Percentiles rank a stretch among this genome's conserved stretches.
phyloP scores from a whole-genome alignment of 768 basidiomycete genomes.

The Boletus edulis region DNA sequence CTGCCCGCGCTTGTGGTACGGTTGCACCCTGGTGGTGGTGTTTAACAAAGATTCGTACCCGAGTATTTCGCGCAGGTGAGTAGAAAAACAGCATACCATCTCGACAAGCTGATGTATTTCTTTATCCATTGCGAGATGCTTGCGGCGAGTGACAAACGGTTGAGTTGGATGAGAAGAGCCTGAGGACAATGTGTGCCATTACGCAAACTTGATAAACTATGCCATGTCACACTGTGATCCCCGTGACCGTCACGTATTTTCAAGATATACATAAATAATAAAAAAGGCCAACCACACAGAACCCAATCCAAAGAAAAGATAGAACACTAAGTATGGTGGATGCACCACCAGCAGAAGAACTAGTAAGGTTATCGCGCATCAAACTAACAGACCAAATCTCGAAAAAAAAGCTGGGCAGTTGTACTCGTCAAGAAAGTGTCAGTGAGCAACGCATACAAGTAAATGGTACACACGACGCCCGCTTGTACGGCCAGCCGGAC shows the following conservation, averaged over 20 bases:
- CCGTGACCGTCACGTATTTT: conserved; percentile 8
- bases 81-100: conserved; percentile 39
- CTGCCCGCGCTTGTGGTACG: conserved; percentile 75
- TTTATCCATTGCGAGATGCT: conserved; percentile 41
- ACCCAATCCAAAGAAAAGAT: conserved; percentile 13
- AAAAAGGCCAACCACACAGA: background rate
- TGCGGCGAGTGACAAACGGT: background rate
- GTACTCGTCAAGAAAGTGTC: conserved; percentile 16
- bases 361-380: conserved; percentile 1
- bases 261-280: conserved; percentile 18
- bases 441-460: conserved; percentile 24
- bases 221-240: conserved; percentile 24
- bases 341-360: background rate
- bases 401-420: background rate
- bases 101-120: conserved; percentile 63
- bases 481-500: conserved; percentile 30
- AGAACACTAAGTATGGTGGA: background rate
- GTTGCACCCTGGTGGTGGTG: conserved; percentile 68
- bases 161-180: background rate
- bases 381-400: conserved; percentile 1
- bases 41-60: conserved; percentile 1
- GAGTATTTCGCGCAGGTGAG: background rate
- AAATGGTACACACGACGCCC: conserved; percentile 27
- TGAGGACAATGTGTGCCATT: conserved; percentile 19
- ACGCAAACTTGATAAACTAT: conserved; percentile 21